phyloP scores from a whole-genome alignment of 2,329 filamentous ascomycete genomes.

The Penicillium sp. region DNA sequence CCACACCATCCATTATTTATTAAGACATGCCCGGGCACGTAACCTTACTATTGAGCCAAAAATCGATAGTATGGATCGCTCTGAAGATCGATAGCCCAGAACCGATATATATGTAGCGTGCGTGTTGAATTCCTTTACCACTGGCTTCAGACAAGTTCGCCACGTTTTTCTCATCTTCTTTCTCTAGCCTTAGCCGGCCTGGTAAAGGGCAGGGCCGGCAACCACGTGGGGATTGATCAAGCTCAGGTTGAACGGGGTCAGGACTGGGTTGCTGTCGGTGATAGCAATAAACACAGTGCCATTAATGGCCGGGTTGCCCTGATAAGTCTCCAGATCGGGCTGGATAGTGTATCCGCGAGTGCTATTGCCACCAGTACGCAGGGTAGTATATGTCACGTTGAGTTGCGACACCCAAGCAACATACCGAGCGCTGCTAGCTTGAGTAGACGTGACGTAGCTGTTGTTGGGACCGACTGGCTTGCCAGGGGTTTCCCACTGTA shows the following conservation, averaged over 20 bases:
- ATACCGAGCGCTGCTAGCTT: constrained; percentile 59
- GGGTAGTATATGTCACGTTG: constrained; percentile 66
- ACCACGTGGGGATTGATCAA: constrained; percentile 73
- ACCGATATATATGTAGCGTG: no score
- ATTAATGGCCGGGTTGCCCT: constrained; percentile 67
- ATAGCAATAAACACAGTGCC: constrained; percentile 76
- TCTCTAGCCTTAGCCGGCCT: constrained; percentile 62
- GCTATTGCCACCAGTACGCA: constrained; percentile 53
- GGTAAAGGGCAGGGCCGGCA: constrained; percentile 68
- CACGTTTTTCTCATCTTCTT: not conserved
- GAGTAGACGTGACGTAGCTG: constrained; percentile 67
- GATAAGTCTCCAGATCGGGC: constrained; percentile 66
- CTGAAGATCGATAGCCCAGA: no score
- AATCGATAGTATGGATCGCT: no score
- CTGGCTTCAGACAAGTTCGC: not conserved
- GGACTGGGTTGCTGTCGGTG: constrained; percentile 64
- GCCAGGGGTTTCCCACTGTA: constrained; percentile 71
- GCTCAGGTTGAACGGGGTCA: constrained; percentile 74
- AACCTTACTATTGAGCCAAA: no score
- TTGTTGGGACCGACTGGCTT: constrained; percentile 73
- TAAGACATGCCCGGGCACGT: no score
- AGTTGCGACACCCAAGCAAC: constrained; percentile 76
- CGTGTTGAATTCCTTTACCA: no score
- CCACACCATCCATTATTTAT: no score
- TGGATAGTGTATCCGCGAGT: constrained; percentile 65